Evolutionary conservation across 768 basidiomycete genomes (phyloP), one percentile per base, ranked within the genome.

Genomic region (Lactifluus subvellereus): DNA sequence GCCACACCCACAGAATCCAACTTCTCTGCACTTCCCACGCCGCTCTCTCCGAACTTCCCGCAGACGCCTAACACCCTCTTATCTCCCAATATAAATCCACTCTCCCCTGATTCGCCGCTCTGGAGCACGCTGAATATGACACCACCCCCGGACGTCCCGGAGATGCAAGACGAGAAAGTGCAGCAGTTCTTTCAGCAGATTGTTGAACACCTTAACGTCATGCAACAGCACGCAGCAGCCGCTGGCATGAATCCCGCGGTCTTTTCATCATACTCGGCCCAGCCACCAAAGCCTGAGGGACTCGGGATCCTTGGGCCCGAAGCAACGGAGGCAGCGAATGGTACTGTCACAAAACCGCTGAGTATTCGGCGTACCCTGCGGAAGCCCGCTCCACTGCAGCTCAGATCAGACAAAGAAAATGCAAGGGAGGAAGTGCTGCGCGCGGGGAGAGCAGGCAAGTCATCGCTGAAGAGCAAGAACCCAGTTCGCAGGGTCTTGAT

Each of bases 181-280:
- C 90, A 93, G 67, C 75, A 83, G 51, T 95, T 95, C 76, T 91
- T 94, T 74, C 80, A 88, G 59, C 90, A 95, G 72, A 86, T 94
- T 51, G 88, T 86, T 8, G 83, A 88, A 52, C 89, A 91, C 71
- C 81, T 94, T 60, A 85, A 87, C 68, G 80, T 81, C 49, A 84
- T 93, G 76, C 85, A 89, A 69, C 77, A 80, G 43, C 80, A 81
- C 54, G 78, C 82, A 14, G 72, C 30, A 3, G 59, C 67, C 2
- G 33, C 57, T 6, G 38, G 66, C 50, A 20, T 59, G 27, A 35
- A 66, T 56, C 33, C 57, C 4, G 42, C 33, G 1, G 43, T 49
- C 27, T 40, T 55, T 55, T 59, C 52, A 9, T 43, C 67, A 50
- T 54, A 54, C 32, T 10, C 59, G 4, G 35, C 42, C 3, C 55